A percentile compares a stretch with the other conserved stretches of the same genome.
Conservation (phyloP, 1,284 basidiomycete species). For the Leccinum griseonigrum region DNA sequence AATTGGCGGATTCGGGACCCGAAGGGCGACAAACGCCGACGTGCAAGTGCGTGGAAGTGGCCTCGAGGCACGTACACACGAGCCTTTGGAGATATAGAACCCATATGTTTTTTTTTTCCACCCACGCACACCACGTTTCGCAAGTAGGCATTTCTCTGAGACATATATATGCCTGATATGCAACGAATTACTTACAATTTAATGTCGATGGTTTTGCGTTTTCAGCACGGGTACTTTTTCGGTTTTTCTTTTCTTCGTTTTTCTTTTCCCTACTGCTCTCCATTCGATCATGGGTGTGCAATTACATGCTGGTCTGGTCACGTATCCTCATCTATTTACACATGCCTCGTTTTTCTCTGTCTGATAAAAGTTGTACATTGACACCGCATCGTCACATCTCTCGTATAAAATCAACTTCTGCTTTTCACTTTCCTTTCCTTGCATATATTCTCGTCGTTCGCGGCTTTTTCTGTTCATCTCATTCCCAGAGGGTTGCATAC, state of each 20-base stretch:
- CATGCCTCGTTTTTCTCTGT: background rate
- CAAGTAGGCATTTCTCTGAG: conserved; percentile 22
- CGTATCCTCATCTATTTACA: background rate
- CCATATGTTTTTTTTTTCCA: background rate
- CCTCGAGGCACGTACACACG: conserved; percentile 78
- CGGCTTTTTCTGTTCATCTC: background rate
- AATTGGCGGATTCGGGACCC: conserved; percentile 62
- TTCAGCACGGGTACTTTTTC: background rate
- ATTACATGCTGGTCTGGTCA: conserved; percentile 10
- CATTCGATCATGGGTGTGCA: conserved; percentile 9
- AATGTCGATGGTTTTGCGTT: conserved; percentile 13
- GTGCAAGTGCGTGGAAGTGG: conserved; percentile 54
- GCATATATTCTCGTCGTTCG: background rate
- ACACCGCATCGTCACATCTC: conserved; percentile 23
- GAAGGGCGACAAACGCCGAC: conserved; percentile 57
- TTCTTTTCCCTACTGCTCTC: conserved; percentile 6
- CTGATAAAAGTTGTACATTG: conserved; percentile 25
- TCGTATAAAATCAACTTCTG: conserved; percentile 16
- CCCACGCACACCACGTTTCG: background rate
- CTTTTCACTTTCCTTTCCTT: background rate
- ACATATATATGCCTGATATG: conserved; percentile 28
- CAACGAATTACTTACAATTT: conserved; percentile 19
- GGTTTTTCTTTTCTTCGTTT: background rate
- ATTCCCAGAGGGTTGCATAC: background rate
- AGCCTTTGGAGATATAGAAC: conserved; percentile 74